Evolutionary conservation across 306 rosid species (phyloP).

Genomic region (Fagus sylvatica): DNA sequence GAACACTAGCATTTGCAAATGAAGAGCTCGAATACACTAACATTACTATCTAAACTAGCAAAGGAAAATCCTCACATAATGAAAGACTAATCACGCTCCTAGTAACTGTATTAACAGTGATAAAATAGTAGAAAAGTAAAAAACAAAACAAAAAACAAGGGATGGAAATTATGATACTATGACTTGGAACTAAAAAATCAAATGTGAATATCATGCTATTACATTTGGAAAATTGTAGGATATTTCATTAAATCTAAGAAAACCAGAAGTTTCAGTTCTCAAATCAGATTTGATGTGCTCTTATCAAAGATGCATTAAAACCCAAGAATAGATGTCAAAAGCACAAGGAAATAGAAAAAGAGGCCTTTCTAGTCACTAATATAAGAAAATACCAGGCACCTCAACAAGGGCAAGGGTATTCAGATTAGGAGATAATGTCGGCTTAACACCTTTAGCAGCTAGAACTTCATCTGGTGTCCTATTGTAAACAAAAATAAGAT

Average conservation of each 20-base stretch:
- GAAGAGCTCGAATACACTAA: not conserved
- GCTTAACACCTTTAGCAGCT: conserved; percentile 98
- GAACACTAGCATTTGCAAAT: not conserved
- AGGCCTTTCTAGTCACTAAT: conserved; percentile 9
- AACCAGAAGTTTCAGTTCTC: not conserved
- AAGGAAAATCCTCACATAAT: not conserved
- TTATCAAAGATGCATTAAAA: conserved; percentile 10
- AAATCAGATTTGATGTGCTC: not conserved
- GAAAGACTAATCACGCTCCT: not conserved
- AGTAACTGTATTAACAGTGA: no score
- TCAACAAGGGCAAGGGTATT: conserved; percentile 94
- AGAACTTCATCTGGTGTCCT: conserved; percentile 97
- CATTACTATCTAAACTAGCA: not conserved
- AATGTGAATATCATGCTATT: not conserved
- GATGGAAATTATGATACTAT: no score
- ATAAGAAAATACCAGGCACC: conserved; percentile 49
- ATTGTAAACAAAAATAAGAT: conserved; percentile 13
- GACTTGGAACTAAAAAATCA: no score
- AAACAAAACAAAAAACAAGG: not conserved
- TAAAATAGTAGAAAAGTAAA: not conserved
- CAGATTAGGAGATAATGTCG: conserved; percentile 90
- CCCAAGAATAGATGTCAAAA: conserved; percentile 8
- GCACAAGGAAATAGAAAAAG: not conserved
- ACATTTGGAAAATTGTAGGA: not conserved
- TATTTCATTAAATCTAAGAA: not conserved